Conservation (phyloP, 2,329 filamentous ascomycete genomes). For the Claviceps maximensis region DNA sequence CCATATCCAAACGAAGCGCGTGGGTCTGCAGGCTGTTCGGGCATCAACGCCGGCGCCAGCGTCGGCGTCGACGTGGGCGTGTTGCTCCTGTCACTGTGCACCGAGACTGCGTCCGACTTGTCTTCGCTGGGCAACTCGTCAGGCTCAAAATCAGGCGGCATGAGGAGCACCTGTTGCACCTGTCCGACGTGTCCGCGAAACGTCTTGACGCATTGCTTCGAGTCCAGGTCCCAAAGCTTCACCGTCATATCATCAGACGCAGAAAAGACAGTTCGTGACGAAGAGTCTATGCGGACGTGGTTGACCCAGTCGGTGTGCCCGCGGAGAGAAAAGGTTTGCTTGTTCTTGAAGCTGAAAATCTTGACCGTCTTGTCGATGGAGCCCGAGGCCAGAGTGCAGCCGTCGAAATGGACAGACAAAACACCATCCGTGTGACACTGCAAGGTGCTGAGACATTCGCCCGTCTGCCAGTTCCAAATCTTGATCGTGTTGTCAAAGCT, state of each 20-base stretch:
- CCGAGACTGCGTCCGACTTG: conserved; percentile 40
- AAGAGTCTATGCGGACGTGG: conserved; percentile 73
- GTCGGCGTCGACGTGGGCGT: conserved; percentile 20
- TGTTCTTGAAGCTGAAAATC: conserved; percentile 83
- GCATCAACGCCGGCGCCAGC: conserved; percentile 8
- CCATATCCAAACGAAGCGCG: conserved; percentile 45
- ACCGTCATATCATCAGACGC: conserved; percentile 88
- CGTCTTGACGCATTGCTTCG: conserved; percentile 57
- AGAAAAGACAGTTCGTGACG: conserved; percentile 76
- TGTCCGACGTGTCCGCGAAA: conserved; percentile 90
- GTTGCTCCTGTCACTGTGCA: conserved; percentile 33
- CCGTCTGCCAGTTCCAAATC: conserved; percentile 95
- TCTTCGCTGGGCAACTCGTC: conserved; percentile 47
- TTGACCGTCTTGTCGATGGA: conserved; percentile 84
- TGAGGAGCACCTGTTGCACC: conserved; percentile 77
- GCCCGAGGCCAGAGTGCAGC: conserved; percentile 71
- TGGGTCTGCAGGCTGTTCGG: conserved; percentile 26
- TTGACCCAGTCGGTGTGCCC: conserved; percentile 96
- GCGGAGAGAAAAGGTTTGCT: conserved; percentile 63
- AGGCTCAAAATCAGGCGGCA: conserved; percentile 80
- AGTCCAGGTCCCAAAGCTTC: conserved; percentile 87
- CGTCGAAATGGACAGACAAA: conserved; percentile 77
- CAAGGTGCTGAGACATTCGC: conserved; percentile 71
- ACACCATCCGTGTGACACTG: conserved; percentile 70
- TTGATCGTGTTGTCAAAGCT: conserved; percentile 78